Conservation (phyloP, 2,329 filamentous ascomycete genomes). For the Pseudopithomyces chartarum region DNA sequence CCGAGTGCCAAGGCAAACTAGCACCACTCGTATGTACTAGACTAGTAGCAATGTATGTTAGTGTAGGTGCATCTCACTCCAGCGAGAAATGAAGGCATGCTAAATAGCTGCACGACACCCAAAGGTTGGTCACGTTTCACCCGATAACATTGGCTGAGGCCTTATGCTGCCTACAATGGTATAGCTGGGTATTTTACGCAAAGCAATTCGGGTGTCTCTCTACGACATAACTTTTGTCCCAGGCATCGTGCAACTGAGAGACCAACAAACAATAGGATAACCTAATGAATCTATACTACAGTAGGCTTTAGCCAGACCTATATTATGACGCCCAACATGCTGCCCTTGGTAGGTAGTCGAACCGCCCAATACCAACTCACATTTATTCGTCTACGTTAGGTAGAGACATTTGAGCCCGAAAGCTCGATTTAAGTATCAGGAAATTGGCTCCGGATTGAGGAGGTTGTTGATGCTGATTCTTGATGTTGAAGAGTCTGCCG, state of each 20-base stretch:
- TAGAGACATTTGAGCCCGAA: too few relatives aligned
- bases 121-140: not conserved
- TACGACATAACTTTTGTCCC: constrained; percentile 16
- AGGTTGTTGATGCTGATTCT: constrained; percentile 5
- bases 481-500: constrained; percentile 27
- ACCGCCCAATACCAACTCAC: not conserved
- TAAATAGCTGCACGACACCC: not conserved
- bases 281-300: constrained; percentile 17
- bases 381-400: not conserved
- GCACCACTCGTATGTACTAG: too few relatives aligned
- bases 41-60: too few relatives aligned
- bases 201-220: constrained; percentile 9
- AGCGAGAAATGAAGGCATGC: not conserved
- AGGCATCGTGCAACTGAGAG: constrained; percentile 38
- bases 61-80: not conserved
- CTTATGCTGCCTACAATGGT: not conserved
- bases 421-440: not conserved
- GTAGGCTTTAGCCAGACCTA: not conserved
- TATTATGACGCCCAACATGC: constrained; percentile 26
- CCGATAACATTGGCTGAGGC: not conserved
- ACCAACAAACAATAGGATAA: constrained; percentile 18
- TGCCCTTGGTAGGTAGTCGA: not conserved
- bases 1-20: not conserved
- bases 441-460: constrained; percentile 5
- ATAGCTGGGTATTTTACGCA: not conserved